Base-by-base conservation (phyloP, 352 stramenopile genomes). In the Phytophthora citricola region DNA sequence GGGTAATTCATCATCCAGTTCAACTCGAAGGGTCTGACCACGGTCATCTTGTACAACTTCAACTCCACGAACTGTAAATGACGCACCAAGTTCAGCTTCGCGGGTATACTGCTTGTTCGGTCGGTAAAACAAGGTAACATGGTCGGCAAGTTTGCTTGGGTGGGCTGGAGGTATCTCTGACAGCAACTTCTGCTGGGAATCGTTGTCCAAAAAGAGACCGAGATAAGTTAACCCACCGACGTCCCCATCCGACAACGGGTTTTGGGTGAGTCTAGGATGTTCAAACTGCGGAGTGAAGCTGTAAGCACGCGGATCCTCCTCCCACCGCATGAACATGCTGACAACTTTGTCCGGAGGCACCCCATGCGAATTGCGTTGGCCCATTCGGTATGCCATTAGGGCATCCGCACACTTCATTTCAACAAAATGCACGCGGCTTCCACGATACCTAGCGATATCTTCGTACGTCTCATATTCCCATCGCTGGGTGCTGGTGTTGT, bases 391-490 rank as follows among this genome's bases (percentile, higher is more conserved):
- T 24, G 73, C 83, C 12, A 75, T 90, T 11, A 76, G 34, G 2
- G 73, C 50, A 45, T 91, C 77, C 0, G 49, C 27, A 52, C 83
- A 91, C 20, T 57, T 70, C 75, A 92, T 84, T 54, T 93, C 81
- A 22, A 93, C 32, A 29, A 88, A 66, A 34, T 73, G 52, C 32
- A 85, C 59, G 14, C 12, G 34, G 40, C 67, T 71, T 4, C 69
- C 70, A 34, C 51, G 51, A 10, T 53, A 69, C 9, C 27, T 66
- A 0, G 79, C 79, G 22, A 77, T 66, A 1, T 66, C 38, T 31
- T 84, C 75, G 32, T 93, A 93, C 15, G 65, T 32, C 17, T 81
- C 74, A 39, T 89, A 93, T 58, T 92, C 85, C 84, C 85, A 91
- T 24, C 47, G 52, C 54, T 89, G 82, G 2, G 84, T 91, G 54